Evolutionary conservation across 805 yeast species (phyloP).

Genomic region (Lipomyces lipofer): DNA sequence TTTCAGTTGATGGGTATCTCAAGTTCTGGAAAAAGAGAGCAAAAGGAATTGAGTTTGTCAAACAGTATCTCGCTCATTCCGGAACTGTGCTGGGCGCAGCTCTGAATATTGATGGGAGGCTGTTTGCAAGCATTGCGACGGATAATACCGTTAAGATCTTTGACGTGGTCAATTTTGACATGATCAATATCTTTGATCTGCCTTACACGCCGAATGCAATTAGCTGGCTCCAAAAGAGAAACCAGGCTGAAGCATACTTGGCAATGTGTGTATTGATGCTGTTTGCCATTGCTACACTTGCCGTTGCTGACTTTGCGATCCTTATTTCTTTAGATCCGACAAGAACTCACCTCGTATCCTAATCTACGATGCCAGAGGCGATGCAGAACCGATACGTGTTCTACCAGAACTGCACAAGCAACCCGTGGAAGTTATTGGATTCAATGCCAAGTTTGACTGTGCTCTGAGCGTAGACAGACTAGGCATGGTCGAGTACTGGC

Average conservation of each 20-base stretch:
- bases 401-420: constrained; percentile 33
- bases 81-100: constrained; percentile 24
- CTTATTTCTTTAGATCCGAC: constrained; percentile 27
- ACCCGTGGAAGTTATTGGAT: constrained; percentile 35
- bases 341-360: constrained; percentile 24
- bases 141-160: constrained; percentile 38
- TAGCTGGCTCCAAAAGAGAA: constrained; percentile 34
- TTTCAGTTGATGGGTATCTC: constrained; percentile 41
- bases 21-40: constrained; percentile 41
- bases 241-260: constrained; percentile 26
- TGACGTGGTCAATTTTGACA: constrained; percentile 42
- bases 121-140: constrained; percentile 35
- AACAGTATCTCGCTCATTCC: constrained; percentile 37
- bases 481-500: constrained; percentile 46
- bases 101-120: constrained; percentile 33
- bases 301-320: neutral
- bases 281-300: neutral
- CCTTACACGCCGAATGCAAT: constrained; percentile 35
- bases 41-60: constrained; percentile 38
- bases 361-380: constrained; percentile 34
- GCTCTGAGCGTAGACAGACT: constrained; percentile 36
- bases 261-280: constrained; percentile 20
- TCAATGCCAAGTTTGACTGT: constrained; percentile 34
- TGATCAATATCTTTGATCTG: constrained; percentile 41
- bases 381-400: constrained; percentile 23